phyloP scores from a whole-genome alignment of 352 stramenopile species.

The Globisporangium mamillatum region DNA sequence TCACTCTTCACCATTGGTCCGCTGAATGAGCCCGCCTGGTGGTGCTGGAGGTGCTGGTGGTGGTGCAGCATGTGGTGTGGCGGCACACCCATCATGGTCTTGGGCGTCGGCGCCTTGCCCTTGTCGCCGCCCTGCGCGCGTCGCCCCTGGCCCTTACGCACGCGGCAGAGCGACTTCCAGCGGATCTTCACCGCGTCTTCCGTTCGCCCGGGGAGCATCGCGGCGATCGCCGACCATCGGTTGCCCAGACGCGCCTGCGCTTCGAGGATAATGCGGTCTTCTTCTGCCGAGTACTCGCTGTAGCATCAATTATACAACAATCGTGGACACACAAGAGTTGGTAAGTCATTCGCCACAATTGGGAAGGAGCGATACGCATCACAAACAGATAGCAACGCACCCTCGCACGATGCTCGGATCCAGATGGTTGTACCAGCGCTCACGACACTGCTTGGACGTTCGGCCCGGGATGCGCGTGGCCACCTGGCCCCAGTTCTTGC shows the following conservation, averaged over 20 bases:
- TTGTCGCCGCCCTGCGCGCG: constrained; percentile 39
- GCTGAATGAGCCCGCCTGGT: constrained; percentile 29
- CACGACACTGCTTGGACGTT: constrained; percentile 94
- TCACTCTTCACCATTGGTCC: constrained; percentile 65
- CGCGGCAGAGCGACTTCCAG: constrained; percentile 87
- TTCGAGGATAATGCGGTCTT: constrained; percentile 88
- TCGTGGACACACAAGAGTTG: constrained; percentile 3
- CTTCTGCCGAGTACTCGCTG: constrained; percentile 73
- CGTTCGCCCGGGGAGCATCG: constrained; percentile 84
- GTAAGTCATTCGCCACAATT: neutral
- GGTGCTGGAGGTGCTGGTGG: constrained; percentile 4
- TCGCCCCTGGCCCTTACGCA: constrained; percentile 61
- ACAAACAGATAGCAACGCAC: neutral
- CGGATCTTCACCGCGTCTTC: constrained; percentile 91
- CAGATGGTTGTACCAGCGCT: constrained; percentile 95
- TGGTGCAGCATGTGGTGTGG: constrained; percentile 19
- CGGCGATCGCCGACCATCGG: constrained; percentile 88
- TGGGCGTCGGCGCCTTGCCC: constrained; percentile 29
- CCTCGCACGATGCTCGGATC: constrained; percentile 40
- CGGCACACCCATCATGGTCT: constrained; percentile 18
- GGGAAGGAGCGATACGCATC: neutral
- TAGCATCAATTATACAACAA: neutral
- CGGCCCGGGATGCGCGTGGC: constrained; percentile 78
- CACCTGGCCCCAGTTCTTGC: constrained; percentile 89
- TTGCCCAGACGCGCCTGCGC: constrained; percentile 84